Conservation (phyloP, 1,284 basidiomycete species). For the Wallemia hederae region DNA sequence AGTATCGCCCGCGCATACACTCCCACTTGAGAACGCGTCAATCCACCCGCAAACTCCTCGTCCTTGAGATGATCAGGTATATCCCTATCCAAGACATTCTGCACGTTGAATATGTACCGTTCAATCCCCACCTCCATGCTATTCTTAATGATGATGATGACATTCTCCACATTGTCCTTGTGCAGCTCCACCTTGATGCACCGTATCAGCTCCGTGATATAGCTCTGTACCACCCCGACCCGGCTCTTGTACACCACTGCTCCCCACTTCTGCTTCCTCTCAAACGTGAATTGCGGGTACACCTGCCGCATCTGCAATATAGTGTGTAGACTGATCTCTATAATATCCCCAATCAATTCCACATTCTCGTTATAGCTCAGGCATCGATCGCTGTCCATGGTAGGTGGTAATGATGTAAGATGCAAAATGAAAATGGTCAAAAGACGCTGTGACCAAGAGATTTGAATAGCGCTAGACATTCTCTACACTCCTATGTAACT, state of each 20-base stretch:
- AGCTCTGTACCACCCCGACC: background rate
- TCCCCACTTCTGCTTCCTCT: background rate
- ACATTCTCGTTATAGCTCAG: too few species aligned
- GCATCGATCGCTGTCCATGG: too few species aligned
- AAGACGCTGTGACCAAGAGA: too few species aligned
- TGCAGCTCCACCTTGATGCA: slow-evolving; percentile 1
- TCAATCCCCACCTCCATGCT: slow-evolving; percentile 9
- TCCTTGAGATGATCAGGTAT: background rate
- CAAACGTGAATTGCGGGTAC: background rate
- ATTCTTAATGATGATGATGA: background rate
- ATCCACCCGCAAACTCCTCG: too few species aligned
- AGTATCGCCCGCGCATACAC: background rate
- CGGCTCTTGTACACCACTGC: background rate
- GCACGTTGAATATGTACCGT: background rate
- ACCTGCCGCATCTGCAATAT: background rate
- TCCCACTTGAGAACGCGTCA: background rate
- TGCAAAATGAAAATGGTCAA: too few species aligned
- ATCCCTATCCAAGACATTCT: background rate
- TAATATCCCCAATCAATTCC: background rate
- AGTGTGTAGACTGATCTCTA: background rate
- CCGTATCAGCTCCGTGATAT: background rate
- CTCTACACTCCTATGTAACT: too few species aligned
- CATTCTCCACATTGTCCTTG: slow-evolving; percentile 1
- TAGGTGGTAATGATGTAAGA: too few species aligned
- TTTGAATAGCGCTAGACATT: too few species aligned